Evolutionary conservation across 2,329 filamentous ascomycete genomes (phyloP).

Genomic region (Mycocentrospora acerina): DNA sequence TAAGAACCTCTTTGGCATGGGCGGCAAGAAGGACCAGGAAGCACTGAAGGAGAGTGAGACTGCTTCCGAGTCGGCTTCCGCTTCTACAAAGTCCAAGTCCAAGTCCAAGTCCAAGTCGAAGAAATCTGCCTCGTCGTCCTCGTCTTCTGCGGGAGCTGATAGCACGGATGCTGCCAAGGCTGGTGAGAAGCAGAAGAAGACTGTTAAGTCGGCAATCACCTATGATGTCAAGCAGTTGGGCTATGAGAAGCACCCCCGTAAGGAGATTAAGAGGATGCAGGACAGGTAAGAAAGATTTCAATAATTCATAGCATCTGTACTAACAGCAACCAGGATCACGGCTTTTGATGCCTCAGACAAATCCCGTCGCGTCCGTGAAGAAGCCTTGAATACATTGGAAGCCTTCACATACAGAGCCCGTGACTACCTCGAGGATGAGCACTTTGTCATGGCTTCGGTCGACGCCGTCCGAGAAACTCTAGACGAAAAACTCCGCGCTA

Average conservation of each 20-base stretch:
- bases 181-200: conserved; percentile 52
- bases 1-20: conserved; percentile 95
- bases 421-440: conserved; percentile 76
- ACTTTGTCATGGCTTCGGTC: conserved; percentile 72
- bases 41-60: conserved; percentile 59
- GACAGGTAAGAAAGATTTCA: conserved; percentile 47
- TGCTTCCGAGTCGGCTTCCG: conserved; percentile 47
- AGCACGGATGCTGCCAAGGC: conserved; percentile 53
- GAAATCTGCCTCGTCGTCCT: conserved; percentile 42
- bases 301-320: background rate
- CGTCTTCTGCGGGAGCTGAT: conserved; percentile 48
- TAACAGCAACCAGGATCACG: conserved; percentile 59
- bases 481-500: conserved; percentile 65
- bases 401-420: conserved; percentile 86
- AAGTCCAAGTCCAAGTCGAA: conserved; percentile 47
- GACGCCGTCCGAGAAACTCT: conserved; percentile 67
- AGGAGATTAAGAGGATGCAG: conserved; percentile 61
- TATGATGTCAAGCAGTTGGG: conserved; percentile 49
- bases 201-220: conserved; percentile 55
- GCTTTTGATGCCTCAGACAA: conserved; percentile 86
- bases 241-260: conserved; percentile 60
- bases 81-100: conserved; percentile 39
- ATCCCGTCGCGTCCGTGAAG: conserved; percentile 74
- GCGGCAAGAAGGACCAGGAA: conserved; percentile 82
- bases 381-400: conserved; percentile 90